These are phyloP conservation scores for Lepidium aucheri DNA, from an alignment of 345 rosid species.

Conservation along the genomic window DNA sequence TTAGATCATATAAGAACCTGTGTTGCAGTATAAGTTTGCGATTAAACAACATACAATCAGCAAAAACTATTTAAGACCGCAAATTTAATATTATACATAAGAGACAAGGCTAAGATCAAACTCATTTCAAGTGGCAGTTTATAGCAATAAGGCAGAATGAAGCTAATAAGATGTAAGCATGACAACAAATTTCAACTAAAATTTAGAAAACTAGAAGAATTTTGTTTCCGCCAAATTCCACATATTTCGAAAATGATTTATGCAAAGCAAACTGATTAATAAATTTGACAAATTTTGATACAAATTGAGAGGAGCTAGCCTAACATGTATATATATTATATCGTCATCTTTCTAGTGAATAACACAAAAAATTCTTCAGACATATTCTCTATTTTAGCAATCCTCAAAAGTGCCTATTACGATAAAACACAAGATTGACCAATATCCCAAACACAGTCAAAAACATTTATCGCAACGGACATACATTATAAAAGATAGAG, in stretches of 20 bases:
- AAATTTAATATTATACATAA: neutral
- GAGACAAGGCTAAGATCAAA: neutral
- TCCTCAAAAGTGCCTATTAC: too few relatives aligned
- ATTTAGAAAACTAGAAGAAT: neutral
- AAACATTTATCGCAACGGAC: neutral
- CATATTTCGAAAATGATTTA: too few relatives aligned
- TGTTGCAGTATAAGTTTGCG: neutral
- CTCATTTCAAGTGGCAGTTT: neutral
- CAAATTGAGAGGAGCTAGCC: too few relatives aligned
- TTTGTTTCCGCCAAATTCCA: too few relatives aligned
- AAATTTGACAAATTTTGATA: too few relatives aligned
- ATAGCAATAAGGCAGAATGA: neutral
- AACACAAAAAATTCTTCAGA: too few relatives aligned
- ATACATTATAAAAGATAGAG: neutral
- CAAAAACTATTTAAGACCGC: neutral
- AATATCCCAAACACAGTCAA: neutral
- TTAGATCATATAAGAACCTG: constrained; percentile 55
- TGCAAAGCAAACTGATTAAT: too few relatives aligned
- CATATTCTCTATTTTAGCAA: too few relatives aligned
- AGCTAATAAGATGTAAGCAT: neutral
- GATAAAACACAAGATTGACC: neutral
- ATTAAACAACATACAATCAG: neutral
- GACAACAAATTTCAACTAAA: neutral
- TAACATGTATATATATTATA: too few relatives aligned
- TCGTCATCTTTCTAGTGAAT: too few relatives aligned